Conservation (phyloP, 306 rosid species). For the Quercus mongolica region DNA sequence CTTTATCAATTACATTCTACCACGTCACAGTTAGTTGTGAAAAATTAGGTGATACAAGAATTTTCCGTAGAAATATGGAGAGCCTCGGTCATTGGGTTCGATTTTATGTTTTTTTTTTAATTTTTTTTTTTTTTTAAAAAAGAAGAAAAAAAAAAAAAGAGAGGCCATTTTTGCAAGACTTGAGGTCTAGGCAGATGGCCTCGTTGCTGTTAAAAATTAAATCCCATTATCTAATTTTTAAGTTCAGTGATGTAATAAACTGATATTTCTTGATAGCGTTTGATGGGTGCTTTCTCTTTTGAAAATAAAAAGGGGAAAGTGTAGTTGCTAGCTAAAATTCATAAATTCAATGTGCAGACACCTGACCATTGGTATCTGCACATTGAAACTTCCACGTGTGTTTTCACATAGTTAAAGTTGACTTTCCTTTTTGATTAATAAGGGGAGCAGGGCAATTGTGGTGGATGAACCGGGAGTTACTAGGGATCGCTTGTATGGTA, state of each 20-base stretch:
- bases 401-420: not conserved
- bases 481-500: too few species aligned
- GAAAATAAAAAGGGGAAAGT: too few species aligned
- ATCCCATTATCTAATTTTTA: not conserved
- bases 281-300: too few species aligned
- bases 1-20: too few species aligned
- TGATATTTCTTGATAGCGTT: not conserved
- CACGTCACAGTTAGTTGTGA: too few species aligned
- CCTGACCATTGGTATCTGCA: constrained; percentile 43
- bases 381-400: not conserved
- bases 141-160: not conserved
- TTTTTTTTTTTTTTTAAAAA: not conserved
- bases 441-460: constrained; percentile 93
- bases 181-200: not conserved
- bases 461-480: constrained; percentile 82
- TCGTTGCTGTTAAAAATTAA: not conserved
- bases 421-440: not conserved
- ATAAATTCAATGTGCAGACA: constrained; percentile 45
- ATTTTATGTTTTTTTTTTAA: not conserved
- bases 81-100: rapidly evolving
- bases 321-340: not conserved
- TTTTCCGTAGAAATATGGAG: too few species aligned
- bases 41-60: too few species aligned
- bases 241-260: constrained; percentile 5
- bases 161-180: not conserved